Conservation (phyloP, 2,329 filamentous ascomycete genomes). For the Coniochaeta prunicola region DNA sequence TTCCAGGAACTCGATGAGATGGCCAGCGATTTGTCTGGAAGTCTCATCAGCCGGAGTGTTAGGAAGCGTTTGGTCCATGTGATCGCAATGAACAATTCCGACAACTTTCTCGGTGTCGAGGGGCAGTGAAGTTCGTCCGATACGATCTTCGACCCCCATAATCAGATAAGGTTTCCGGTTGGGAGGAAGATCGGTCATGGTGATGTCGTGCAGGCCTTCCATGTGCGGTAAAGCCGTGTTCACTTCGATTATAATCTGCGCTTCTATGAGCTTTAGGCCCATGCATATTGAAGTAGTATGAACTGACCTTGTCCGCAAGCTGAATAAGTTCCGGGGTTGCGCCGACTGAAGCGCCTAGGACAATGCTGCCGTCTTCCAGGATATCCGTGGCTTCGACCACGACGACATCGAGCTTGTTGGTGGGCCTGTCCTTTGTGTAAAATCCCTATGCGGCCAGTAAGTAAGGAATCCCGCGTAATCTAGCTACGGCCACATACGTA, state of each 20-base stretch:
- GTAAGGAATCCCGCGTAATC: not conserved
- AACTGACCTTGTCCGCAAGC: slow-evolving; percentile 71
- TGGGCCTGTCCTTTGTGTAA: slow-evolving; percentile 74
- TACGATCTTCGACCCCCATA: slow-evolving; percentile 78
- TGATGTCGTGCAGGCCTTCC: slow-evolving; percentile 85
- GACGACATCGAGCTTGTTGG: slow-evolving; percentile 71
- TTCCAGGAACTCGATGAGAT: slow-evolving; percentile 77
- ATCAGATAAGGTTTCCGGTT: slow-evolving; percentile 78
- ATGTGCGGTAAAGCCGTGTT: slow-evolving; percentile 82
- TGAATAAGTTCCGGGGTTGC: slow-evolving; percentile 81
- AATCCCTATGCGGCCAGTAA: slow-evolving; percentile 45
- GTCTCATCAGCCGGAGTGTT: slow-evolving; percentile 70
- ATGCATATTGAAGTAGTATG: not conserved
- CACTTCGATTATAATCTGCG: slow-evolving; percentile 76
- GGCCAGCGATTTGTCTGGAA: slow-evolving; percentile 65
- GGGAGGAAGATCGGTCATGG: slow-evolving; percentile 78
- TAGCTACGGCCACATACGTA: slow-evolving; percentile 44
- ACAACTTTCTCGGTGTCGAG: slow-evolving; percentile 77
- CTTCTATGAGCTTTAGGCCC: not conserved
- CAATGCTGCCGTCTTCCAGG: slow-evolving; percentile 81
- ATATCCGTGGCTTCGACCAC: slow-evolving; percentile 84
- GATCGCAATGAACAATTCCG: slow-evolving; percentile 77
- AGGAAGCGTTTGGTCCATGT: slow-evolving; percentile 66
- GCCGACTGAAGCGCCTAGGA: slow-evolving; percentile 79
- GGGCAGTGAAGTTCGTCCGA: slow-evolving; percentile 75